Conservation (phyloP, 2,329 filamentous ascomycete genomes). For the Colletotrichum lentis region DNA sequence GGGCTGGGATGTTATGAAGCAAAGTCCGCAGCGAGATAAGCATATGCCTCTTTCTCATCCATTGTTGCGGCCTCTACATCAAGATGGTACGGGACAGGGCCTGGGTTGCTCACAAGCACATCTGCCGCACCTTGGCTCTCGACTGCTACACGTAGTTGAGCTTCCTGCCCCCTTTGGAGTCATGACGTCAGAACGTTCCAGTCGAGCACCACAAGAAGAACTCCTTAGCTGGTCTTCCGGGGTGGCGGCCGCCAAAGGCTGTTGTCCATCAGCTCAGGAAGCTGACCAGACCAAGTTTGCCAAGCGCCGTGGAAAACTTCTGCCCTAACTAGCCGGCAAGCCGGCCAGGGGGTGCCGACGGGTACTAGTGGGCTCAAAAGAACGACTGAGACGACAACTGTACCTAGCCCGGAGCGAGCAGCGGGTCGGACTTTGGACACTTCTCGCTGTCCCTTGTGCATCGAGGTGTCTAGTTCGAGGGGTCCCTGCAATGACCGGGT, state of each 20-base stretch:
- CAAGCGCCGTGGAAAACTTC: not conserved
- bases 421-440: not conserved
- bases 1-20: not conserved
- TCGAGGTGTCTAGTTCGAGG: not conserved
- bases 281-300: not conserved
- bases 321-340: not conserved
- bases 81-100: conserved; percentile 22
- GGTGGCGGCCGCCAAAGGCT: not conserved
- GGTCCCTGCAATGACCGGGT: not conserved
- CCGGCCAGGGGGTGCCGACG: not conserved
- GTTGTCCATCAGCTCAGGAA: not conserved
- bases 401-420: not conserved
- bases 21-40: not conserved
- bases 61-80: not conserved
- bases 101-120: not conserved
- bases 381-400: not conserved
- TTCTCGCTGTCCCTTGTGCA: not conserved
- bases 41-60: conserved; percentile 3
- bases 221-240: not conserved
- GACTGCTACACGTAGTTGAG: conserved; percentile 2
- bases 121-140: not conserved
- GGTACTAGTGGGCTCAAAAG: not conserved
- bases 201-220: not conserved
- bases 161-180: conserved; percentile 14
- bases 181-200: conserved; percentile 30